A percentile compares a stretch with the other conserved stretches of the same genome.
Evolutionary conservation across 768 basidiomycete genomes (phyloP).

Genomic region (Sistotremastrum suecicum): DNA sequence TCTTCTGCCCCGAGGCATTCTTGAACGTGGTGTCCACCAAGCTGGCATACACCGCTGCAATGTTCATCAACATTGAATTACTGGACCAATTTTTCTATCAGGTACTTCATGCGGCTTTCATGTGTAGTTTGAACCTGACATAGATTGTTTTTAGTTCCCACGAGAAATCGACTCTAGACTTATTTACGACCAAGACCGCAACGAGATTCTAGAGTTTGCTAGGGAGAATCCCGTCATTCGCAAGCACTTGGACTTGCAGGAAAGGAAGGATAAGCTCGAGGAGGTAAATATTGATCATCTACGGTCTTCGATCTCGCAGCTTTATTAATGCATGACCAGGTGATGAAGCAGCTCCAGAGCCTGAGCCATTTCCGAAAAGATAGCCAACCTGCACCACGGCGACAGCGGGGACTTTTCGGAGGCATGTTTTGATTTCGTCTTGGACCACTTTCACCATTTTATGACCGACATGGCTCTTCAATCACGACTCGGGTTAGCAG

Average conservation of each 20-base stretch:
- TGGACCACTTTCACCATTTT: neutral
- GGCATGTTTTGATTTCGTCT: conserved; percentile 39
- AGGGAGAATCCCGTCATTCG: conserved; percentile 87
- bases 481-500: neutral
- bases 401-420: conserved; percentile 69
- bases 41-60: conserved; percentile 85
- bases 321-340: conserved; percentile 28
- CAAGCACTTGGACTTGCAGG: conserved; percentile 84
- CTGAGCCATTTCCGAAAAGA: conserved; percentile 81
- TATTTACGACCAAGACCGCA: conserved; percentile 84
- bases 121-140: neutral
- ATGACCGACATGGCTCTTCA: neutral
- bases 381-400: conserved; percentile 54
- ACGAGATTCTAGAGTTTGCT: conserved; percentile 83
- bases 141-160: conserved; percentile 52
- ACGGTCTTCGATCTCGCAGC: neutral
- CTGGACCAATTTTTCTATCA: conserved; percentile 99
- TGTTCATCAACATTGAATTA: conserved; percentile 98
- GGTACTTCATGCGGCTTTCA: conserved; percentile 27
- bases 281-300: conserved; percentile 38
- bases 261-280: conserved; percentile 94
- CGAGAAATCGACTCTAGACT: conserved; percentile 92
- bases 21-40: conserved; percentile 95
- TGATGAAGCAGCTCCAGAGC: conserved; percentile 91
- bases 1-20: conserved; percentile 94